A percentile compares a stretch with the other conserved stretches of the same genome.
phyloP scores from a whole-genome alignment of 2,329 filamentous ascomycete genomes.

The Colletotrichum sp. region DNA sequence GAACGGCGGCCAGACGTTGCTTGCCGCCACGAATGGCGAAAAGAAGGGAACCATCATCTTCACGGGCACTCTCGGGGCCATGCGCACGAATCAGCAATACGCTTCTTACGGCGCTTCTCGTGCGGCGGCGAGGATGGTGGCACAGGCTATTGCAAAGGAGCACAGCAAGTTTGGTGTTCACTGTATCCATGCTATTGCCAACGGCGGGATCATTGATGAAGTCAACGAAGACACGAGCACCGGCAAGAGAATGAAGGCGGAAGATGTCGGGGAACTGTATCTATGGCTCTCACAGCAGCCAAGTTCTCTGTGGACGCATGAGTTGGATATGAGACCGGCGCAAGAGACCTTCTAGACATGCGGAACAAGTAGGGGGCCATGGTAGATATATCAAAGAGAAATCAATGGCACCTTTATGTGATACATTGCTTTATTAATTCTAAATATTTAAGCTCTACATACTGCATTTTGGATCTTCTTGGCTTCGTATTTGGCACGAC shows the following conservation, averaged over 20 bases:
- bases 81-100: slow-evolving; percentile 58
- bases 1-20: slow-evolving; percentile 47
- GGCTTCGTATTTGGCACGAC: not conserved
- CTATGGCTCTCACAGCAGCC: slow-evolving; percentile 40
- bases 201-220: slow-evolving; percentile 58
- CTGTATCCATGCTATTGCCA: slow-evolving; percentile 64
- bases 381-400: not conserved
- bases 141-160: slow-evolving; percentile 60
- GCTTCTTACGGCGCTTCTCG: slow-evolving; percentile 60
- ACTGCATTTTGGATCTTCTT: not conserved
- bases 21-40: slow-evolving; percentile 46
- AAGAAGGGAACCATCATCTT: slow-evolving; percentile 66
- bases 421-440: not conserved
- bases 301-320: slow-evolving; percentile 20
- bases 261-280: slow-evolving; percentile 63
- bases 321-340: slow-evolving; percentile 20
- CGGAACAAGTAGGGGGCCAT: not conserved
- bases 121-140: slow-evolving; percentile 57
- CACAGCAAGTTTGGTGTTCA: slow-evolving; percentile 62
- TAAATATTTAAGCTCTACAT: not conserved
- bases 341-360: slow-evolving; percentile 16
- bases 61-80: slow-evolving; percentile 58
- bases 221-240: slow-evolving; percentile 49
- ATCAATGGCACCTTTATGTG: not conserved
- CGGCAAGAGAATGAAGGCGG: slow-evolving; percentile 62